Evolutionary conservation across 2,329 filamentous ascomycete genomes (phyloP).

Genomic region (Scytalidium sp.): DNA sequence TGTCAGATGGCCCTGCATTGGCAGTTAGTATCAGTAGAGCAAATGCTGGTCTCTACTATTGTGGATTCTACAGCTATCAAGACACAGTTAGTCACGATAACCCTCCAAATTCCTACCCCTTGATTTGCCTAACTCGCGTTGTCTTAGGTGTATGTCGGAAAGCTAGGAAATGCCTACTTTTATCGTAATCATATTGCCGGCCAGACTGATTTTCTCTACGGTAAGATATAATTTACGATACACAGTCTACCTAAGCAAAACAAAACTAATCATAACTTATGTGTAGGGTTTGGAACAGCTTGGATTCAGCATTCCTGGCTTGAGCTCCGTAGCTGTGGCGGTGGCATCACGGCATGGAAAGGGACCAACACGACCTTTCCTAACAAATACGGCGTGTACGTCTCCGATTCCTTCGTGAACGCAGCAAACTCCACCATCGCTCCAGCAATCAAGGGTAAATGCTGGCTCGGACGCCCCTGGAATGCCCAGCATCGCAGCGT

Average conservation of each 20-base stretch:
- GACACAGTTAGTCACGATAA: conserved; percentile 49
- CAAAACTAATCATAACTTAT: too few relatives aligned
- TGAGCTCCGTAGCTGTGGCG: conserved; percentile 57
- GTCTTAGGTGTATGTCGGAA: conserved; percentile 58
- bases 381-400: conserved; percentile 67
- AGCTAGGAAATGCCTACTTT: conserved; percentile 65
- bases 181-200: conserved; percentile 58
- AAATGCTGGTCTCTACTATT: conserved; percentile 65
- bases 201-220: conserved; percentile 67
- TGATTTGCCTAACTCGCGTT: background rate
- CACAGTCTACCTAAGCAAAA: too few relatives aligned
- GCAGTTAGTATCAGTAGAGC: conserved; percentile 60
- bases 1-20: conserved; percentile 52
- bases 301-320: conserved; percentile 55
- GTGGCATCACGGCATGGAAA: conserved; percentile 69
- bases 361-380: conserved; percentile 61
- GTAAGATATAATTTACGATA: too few relatives aligned
- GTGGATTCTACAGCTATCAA: conserved; percentile 65
- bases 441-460: conserved; percentile 33
- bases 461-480: conserved; percentile 51
- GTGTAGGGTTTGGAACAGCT: conserved; percentile 63
- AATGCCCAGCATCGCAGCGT: conserved; percentile 49
- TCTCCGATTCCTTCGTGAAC: conserved; percentile 50
- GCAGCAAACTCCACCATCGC: conserved; percentile 54
- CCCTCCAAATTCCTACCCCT: background rate